Conservation (phyloP, 495 filamentous ascomycete species). For the Lichina pygmaea region DNA sequence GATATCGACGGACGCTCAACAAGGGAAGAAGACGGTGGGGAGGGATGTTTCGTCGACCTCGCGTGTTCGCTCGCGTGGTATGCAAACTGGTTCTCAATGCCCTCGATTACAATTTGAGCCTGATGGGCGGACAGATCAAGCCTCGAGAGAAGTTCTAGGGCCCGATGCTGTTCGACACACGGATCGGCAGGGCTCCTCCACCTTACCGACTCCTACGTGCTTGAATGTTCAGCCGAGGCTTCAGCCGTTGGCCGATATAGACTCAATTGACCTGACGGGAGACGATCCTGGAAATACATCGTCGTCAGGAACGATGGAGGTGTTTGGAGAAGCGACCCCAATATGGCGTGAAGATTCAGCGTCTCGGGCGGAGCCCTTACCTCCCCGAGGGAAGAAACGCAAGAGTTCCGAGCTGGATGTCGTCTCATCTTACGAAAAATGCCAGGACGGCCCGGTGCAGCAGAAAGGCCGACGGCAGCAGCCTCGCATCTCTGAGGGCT, state of each 20-base stretch:
- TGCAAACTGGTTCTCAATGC: background rate
- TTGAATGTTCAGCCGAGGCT: background rate
- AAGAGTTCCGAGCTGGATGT: constrained; percentile 44
- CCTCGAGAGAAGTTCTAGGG: background rate
- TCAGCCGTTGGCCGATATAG: constrained; percentile 13
- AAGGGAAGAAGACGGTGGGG: background rate
- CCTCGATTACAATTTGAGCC: too few relatives aligned
- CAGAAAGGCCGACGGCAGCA: constrained; percentile 8
- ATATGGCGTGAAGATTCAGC: constrained; percentile 35
- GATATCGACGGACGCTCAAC: constrained; percentile 4
- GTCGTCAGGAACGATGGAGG: constrained; percentile 17
- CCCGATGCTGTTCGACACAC: background rate
- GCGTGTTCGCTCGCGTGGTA: background rate
- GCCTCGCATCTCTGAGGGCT: constrained; percentile 8
- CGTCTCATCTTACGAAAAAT: constrained; percentile 11
- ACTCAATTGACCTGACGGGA: constrained; percentile 47
- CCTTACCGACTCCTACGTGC: too few relatives aligned
- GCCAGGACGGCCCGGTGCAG: background rate
- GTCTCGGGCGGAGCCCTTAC: constrained; percentile 14
- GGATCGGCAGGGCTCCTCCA: too few relatives aligned
- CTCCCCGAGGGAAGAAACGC: constrained; percentile 36
- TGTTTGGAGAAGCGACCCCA: constrained; percentile 23
- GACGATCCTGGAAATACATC: constrained; percentile 17
- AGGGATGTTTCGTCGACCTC: background rate
- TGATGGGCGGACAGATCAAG: too few relatives aligned